A percentile compares a stretch with the other conserved stretches of the same genome.
Evolutionary conservation across 2,329 filamentous ascomycete species (phyloP).

Genomic region (Chalara sp.): DNA sequence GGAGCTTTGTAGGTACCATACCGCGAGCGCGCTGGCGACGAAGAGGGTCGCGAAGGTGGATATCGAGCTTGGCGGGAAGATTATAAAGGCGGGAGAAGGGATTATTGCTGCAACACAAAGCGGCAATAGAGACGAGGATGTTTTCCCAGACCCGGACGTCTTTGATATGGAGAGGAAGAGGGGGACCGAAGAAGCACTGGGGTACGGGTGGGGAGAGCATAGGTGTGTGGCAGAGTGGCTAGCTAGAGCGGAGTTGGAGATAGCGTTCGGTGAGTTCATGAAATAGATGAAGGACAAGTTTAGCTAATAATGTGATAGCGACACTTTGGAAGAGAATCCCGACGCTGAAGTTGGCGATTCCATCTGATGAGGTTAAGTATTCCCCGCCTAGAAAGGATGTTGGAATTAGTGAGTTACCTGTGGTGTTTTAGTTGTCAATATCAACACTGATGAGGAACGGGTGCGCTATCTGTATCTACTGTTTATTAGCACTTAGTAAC

Average conservation of each 20-base stretch:
- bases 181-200: slow-evolving; percentile 31
- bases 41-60: slow-evolving; percentile 41
- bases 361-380: no score
- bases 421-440: no score
- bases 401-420: no score
- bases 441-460: no score
- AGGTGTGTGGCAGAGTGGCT: slow-evolving; percentile 39
- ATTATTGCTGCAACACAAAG: slow-evolving; percentile 41
- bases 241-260: slow-evolving; percentile 35
- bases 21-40: slow-evolving; percentile 39
- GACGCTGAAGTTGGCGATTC: no score
- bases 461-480: no score
- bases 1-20: slow-evolving; percentile 43
- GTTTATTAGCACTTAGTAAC: no score
- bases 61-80: slow-evolving; percentile 35
- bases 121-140: slow-evolving; percentile 40
- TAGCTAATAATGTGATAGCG: no score
- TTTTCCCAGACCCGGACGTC: slow-evolving; percentile 33
- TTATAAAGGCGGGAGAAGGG: slow-evolving; percentile 34
- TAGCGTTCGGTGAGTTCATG: slow-evolving; percentile 34
- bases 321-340: no score
- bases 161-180: slow-evolving; percentile 38
- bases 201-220: slow-evolving; percentile 40
- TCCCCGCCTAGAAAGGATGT: no score
- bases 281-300: no score